A percentile compares a stretch with the other conserved stretches of the same genome.
Conservation (phyloP, 306 rosid genomes). For the Chamaecrista fasciculata region DNA sequence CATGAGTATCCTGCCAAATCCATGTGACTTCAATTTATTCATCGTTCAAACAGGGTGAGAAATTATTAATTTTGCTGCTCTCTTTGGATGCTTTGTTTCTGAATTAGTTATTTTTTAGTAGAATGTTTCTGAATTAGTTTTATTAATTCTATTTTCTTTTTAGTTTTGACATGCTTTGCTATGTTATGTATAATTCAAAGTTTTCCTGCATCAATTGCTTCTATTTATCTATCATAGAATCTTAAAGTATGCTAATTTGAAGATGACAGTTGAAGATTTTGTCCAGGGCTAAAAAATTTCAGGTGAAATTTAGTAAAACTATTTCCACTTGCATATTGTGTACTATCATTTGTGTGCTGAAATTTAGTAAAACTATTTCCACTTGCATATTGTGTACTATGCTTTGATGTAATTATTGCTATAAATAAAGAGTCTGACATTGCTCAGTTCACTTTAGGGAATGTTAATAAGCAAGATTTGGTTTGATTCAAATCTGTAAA, state of each 20-base stretch:
- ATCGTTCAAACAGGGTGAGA: constrained; percentile 95
- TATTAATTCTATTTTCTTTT: background rate
- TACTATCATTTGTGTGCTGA: constrained; percentile 11
- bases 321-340: constrained; percentile 16
- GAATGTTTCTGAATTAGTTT: background rate
- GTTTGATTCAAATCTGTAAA: constrained; percentile 13
- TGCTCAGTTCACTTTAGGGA: constrained; percentile 4
- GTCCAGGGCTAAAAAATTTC: background rate
- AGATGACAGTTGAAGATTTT: constrained; percentile 1
- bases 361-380: background rate
- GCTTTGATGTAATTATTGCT: background rate
- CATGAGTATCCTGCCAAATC: constrained; percentile 95
- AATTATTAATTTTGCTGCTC: background rate
- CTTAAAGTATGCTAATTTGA: constrained; percentile 7
- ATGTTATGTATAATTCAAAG: background rate
- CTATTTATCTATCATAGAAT: background rate
- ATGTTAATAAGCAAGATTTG: constrained; percentile 1
- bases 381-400: background rate
- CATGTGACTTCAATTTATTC: constrained; percentile 84
- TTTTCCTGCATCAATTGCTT: constrained; percentile 1
- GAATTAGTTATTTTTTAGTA: too few species aligned
- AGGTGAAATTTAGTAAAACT: constrained; percentile 3
- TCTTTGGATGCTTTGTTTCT: constrained; percentile 7
- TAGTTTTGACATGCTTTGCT: constrained; percentile 7
- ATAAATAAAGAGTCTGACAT: background rate